Percentiles rank a stretch among this genome's conserved stretches.
Conservation (phyloP, 345 rosid genomes). For the Citrus hindsii region DNA sequence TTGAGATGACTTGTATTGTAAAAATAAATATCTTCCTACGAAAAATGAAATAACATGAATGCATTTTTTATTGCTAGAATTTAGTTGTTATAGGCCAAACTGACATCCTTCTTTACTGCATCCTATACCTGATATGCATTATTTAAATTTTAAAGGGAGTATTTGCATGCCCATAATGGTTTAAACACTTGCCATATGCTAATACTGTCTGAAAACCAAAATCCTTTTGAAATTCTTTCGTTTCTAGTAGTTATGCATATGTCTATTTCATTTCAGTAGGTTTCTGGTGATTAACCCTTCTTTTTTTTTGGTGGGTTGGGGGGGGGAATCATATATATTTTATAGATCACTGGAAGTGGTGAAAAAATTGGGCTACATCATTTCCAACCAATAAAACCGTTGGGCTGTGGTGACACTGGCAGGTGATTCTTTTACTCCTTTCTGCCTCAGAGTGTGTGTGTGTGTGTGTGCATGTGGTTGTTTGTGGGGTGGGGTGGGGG, state of each 20-base stretch:
- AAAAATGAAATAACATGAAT: neutral
- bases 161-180: neutral
- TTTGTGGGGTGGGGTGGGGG: neutral
- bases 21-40: neutral
- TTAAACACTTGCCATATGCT: neutral
- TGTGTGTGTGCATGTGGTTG: neutral
- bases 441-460: neutral
- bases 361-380: conserved; percentile 75
- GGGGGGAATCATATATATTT: neutral
- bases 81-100: neutral
- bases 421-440: conserved; percentile 42
- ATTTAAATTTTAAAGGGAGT: neutral
- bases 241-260: neutral
- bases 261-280: neutral
- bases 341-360: conserved; percentile 65
- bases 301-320: neutral
- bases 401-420: conserved; percentile 98
- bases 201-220: neutral
- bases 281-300: neutral
- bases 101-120: neutral
- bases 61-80: neutral
- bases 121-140: neutral
- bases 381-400: conserved; percentile 89
- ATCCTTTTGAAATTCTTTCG: neutral
- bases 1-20: neutral